phyloP scores from a whole-genome alignment of 2,329 filamentous ascomycete genomes.

The Dothistroma septosporum region DNA sequence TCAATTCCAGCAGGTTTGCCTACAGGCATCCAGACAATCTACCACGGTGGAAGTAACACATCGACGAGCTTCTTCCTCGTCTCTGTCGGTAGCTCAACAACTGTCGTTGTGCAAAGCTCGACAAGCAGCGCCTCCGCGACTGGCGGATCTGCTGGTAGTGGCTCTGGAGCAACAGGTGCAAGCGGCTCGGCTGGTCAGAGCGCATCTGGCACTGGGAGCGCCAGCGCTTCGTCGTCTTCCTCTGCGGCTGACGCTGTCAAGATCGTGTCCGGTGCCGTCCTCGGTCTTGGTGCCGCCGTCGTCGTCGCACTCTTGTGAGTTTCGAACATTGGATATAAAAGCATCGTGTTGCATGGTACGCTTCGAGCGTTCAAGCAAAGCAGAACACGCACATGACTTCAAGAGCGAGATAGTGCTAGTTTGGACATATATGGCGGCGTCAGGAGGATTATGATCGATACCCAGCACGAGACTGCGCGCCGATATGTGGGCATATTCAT shows the following conservation, averaged over 20 bases:
- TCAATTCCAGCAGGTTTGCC: slow-evolving; percentile 43
- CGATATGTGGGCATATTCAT: neutral
- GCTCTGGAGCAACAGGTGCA: slow-evolving; percentile 6
- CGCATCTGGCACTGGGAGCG: slow-evolving; percentile 24
- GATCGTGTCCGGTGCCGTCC: slow-evolving; percentile 33
- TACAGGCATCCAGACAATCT: slow-evolving; percentile 31
- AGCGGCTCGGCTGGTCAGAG: slow-evolving; percentile 1
- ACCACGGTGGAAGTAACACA: slow-evolving; percentile 25
- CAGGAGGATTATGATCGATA: slow-evolving; percentile 4
- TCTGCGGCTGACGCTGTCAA: slow-evolving; percentile 29
- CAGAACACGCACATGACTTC: neutral
- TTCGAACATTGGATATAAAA: neutral
- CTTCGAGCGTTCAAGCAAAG: slow-evolving; percentile 7
- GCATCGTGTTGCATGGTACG: slow-evolving; percentile 3
- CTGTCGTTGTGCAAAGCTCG: slow-evolving; percentile 25
- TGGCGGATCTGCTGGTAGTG: slow-evolving; percentile 3
- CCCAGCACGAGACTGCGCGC: neutral
- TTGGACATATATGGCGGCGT: neutral
- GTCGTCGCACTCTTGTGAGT: slow-evolving; percentile 37
- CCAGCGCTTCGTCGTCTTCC: slow-evolving; percentile 17
- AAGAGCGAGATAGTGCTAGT: slow-evolving; percentile 1
- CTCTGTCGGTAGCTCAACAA: slow-evolving; percentile 32
- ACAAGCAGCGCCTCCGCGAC: slow-evolving; percentile 14
- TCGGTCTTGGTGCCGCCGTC: slow-evolving; percentile 37
- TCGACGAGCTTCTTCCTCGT: slow-evolving; percentile 33